Conservation (phyloP, 768 basidiomycete genomes). For the Tylopilus rubrobrunneus region DNA sequence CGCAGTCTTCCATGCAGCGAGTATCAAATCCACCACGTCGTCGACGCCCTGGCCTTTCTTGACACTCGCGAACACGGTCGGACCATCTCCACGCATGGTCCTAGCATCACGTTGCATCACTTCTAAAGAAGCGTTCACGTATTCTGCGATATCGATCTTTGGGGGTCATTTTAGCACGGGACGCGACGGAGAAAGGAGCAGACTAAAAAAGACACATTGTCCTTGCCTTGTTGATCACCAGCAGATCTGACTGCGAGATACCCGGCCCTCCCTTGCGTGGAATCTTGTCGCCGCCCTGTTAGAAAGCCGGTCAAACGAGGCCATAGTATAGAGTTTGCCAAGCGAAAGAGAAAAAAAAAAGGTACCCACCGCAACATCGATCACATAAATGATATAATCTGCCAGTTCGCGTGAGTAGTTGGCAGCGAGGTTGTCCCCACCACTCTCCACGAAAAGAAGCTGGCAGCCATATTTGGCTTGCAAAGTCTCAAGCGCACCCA, state of each 20-base stretch:
- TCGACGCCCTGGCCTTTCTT: constrained; percentile 75
- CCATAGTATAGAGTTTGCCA: not conserved
- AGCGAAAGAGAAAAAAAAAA: not conserved
- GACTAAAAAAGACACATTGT: not conserved
- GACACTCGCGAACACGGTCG: constrained; percentile 87
- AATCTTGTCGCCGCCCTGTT: constrained; percentile 94
- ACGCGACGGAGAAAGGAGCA: not conserved
- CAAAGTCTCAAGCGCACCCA: constrained; percentile 91
- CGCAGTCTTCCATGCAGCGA: constrained; percentile 85
- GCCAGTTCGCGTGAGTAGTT: constrained; percentile 96
- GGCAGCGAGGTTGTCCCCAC: constrained; percentile 95
- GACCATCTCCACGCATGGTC: constrained; percentile 91
- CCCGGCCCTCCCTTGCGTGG: constrained; percentile 98
- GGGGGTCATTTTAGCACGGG: not conserved
- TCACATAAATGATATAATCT: constrained; percentile 95
- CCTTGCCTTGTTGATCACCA: constrained; percentile 90
- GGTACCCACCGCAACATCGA: constrained; percentile 70
- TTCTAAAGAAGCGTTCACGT: constrained; percentile 88
- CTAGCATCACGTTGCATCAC: constrained; percentile 95
- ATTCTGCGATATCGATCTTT: constrained; percentile 88
- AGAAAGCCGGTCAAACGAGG: constrained; percentile 5
- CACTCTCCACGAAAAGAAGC: constrained; percentile 90
- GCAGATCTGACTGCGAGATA: constrained; percentile 91
- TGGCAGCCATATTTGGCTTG: constrained; percentile 91
- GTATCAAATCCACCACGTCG: constrained; percentile 74